A percentile compares a stretch with the other conserved stretches of the same genome.
Evolutionary conservation across 2,329 filamentous ascomycete genomes (phyloP).

Genomic region (Talaromyces islandicus): DNA sequence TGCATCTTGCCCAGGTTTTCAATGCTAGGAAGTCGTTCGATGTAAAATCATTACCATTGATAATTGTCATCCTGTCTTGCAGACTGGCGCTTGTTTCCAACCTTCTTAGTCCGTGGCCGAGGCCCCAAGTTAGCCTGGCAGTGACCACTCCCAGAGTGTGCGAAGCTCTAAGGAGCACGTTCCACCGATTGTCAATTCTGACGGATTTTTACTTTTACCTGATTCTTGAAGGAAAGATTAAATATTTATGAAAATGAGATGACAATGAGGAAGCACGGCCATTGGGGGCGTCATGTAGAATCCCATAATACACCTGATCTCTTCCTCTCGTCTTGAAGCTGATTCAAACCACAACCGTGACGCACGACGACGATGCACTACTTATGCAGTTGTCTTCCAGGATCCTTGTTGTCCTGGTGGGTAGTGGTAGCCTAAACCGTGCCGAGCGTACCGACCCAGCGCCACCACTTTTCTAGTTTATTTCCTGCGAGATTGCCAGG

Average conservation of each 20-base stretch:
- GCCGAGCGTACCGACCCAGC: background rate
- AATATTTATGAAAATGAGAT: background rate
- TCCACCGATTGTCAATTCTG: background rate
- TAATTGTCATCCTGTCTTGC: no score
- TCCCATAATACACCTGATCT: background rate
- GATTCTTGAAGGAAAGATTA: background rate
- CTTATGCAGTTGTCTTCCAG: background rate
- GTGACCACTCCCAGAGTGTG: background rate
- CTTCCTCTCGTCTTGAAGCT: background rate
- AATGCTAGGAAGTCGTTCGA: no score
- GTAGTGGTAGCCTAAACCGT: background rate
- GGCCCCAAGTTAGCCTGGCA: background rate
- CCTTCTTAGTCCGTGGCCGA: background rate
- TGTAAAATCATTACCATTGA: no score
- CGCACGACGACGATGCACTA: background rate
- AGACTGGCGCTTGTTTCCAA: no score
- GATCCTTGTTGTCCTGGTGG: background rate
- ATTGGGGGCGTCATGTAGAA: background rate
- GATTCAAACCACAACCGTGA: background rate
- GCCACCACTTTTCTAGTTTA: background rate
- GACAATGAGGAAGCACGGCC: background rate
- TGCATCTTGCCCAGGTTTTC: no score
- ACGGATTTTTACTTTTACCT: background rate
- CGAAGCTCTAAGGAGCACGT: background rate
- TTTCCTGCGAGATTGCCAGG: background rate